Base-by-base conservation (phyloP, 176 grass and related monocot genomes). In the Phoenix roebelenii region DNA sequence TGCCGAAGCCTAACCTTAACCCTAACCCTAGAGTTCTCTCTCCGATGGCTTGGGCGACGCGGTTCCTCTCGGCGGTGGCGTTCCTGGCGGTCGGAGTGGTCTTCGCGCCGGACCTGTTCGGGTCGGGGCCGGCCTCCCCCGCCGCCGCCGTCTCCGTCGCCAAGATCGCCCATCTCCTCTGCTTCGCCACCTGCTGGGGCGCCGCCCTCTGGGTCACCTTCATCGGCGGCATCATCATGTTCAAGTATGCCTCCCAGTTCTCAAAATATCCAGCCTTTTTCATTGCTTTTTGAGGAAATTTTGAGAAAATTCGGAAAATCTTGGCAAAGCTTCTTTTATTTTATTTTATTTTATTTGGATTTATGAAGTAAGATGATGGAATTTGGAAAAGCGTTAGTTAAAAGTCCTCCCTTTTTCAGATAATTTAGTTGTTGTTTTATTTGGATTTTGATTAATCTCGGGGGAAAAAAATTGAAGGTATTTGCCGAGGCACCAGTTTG, bases 211-310 rank as follows among this genome's bases (percentile, higher is more conserved):
- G 92, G 92, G 87, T 83, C 60, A 97, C 92, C 78, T 97, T 97
- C 81, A 85, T 97, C 72, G 92, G 92, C 15, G 92, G 92, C 50
- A 91, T 97, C 87, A 75, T 97, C 83, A 91, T 97, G 87, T 97
- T 91, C 84, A 97, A 97, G 92, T 95, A 73, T 53, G 22, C 53
- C 12, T 59, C 17, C 23, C 4, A 29, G 18, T 32, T 32, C 15
- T 24, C 26, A 55, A 74, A 25, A 5, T 66, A 25, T 57, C 10
- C 15, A 7, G 0, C 49, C 22, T 44, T 52, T 60, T 18, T 15
- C 0, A 30, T 30, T 30, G 4, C 29, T 15, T 24, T 24, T 44
- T 3, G 10, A 12, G 7, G 10, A 12, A 44, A 44, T 44, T 44
- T 14, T 44, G 1, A 12, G 35, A 44, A 44, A 44, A 14, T 12